Conservation (phyloP, 2,329 filamentous ascomycete genomes). For the Colletotrichum melonis region DNA sequence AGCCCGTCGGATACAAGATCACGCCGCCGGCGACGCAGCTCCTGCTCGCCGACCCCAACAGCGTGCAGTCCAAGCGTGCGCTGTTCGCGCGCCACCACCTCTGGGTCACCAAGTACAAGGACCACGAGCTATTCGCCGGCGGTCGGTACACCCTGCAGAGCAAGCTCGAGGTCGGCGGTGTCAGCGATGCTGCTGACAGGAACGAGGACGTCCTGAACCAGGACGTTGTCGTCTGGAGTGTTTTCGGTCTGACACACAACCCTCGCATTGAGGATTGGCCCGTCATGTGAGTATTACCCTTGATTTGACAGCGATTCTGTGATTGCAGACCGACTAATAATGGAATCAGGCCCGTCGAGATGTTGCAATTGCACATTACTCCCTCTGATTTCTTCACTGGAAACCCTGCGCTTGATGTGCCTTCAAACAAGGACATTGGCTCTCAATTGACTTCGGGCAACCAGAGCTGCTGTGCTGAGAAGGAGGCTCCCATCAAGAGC, state of each 20-base stretch:
- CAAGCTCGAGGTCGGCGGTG: slow-evolving; percentile 36
- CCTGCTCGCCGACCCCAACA: slow-evolving; percentile 41
- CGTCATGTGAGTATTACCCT: slow-evolving; percentile 60
- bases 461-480: slow-evolving; percentile 14
- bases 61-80: slow-evolving; percentile 39
- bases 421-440: slow-evolving; percentile 46
- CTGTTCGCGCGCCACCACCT: slow-evolving; percentile 43
- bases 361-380: slow-evolving; percentile 55
- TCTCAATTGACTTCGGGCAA: slow-evolving; percentile 35
- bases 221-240: slow-evolving; percentile 60
- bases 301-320: background rate
- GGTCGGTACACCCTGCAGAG: slow-evolving; percentile 50
- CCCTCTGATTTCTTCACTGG: slow-evolving; percentile 61
- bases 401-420: slow-evolving; percentile 60
- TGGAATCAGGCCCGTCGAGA: slow-evolving; percentile 62
- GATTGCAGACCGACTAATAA: background rate
- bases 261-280: slow-evolving; percentile 69
- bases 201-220: slow-evolving; percentile 62
- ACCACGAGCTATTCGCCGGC: slow-evolving; percentile 45
- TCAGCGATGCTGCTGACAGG: slow-evolving; percentile 40
- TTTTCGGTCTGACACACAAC: slow-evolving; percentile 65
- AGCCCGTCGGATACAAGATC: slow-evolving; percentile 51
- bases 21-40: slow-evolving; percentile 49
- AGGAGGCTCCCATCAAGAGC: slow-evolving; percentile 4
- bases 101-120: slow-evolving; percentile 43